Evolutionary conservation across 176 grass and related monocot genomes (phyloP).

Genomic region (Oryza meridionalis): DNA sequence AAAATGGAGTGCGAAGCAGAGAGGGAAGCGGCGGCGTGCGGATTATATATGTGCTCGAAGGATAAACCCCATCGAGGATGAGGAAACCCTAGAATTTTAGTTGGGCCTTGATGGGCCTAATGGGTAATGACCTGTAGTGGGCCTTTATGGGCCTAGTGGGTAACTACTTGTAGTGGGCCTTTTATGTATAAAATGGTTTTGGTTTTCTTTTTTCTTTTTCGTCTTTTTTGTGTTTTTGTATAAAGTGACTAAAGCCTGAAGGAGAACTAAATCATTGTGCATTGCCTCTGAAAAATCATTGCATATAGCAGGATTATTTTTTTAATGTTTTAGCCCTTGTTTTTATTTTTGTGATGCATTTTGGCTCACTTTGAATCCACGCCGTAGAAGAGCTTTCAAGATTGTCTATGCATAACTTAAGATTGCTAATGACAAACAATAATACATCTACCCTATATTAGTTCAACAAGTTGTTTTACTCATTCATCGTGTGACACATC

Average conservation of each 20-base stretch:
- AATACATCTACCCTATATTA: too few species aligned
- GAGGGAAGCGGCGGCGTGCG: not conserved
- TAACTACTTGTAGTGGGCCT: not conserved
- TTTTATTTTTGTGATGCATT: not conserved
- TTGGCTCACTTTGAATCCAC: not conserved
- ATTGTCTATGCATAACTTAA: not conserved
- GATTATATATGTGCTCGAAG: conserved; percentile 20
- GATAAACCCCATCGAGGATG: not conserved
- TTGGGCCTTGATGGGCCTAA: not conserved
- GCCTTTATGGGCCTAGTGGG: not conserved
- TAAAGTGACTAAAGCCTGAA: too few species aligned
- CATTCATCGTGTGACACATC: too few species aligned
- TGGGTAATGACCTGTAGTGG: not conserved
- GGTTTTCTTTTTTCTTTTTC: too few species aligned
- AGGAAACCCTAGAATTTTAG: conserved; percentile 43
- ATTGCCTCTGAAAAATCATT: too few species aligned
- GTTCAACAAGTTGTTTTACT: too few species aligned
- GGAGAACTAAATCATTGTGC: not conserved
- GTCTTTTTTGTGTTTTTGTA: too few species aligned
- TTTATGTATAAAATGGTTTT: not conserved
- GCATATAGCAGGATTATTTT: not conserved
- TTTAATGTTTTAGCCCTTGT: too few species aligned
- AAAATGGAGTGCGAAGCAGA: conserved; percentile 34
- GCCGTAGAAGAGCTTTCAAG: not conserved
- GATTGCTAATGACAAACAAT: not conserved